Conservation (phyloP, 495 filamentous ascomycete genomes). For the Neurospora sp. region DNA sequence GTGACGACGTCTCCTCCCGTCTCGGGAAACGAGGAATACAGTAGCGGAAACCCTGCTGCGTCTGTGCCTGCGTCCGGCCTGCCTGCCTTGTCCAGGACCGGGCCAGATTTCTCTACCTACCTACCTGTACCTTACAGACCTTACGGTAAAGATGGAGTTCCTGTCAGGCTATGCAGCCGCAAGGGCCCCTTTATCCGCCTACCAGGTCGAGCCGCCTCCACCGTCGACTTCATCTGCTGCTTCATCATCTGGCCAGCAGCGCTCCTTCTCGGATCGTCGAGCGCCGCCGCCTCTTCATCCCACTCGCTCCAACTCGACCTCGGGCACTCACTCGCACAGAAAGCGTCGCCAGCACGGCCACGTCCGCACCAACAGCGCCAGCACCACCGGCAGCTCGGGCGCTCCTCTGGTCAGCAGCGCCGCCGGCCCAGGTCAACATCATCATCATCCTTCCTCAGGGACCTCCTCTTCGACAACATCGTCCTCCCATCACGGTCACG, state of each 20-base stretch:
- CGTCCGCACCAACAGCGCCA: slow-evolving; percentile 22
- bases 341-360: slow-evolving; percentile 17
- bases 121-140: neutral
- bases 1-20: neutral
- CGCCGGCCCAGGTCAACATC: neutral
- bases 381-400: slow-evolving; percentile 21
- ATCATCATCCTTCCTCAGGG: neutral
- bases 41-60: neutral
- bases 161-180: slow-evolving; percentile 24
- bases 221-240: slow-evolving; percentile 1
- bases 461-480: slow-evolving; percentile 6
- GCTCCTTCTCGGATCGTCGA: neutral
- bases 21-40: neutral
- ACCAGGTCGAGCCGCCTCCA: slow-evolving; percentile 21
- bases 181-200: slow-evolving; percentile 25
- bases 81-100: neutral
- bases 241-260: neutral
- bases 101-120: neutral
- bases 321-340: slow-evolving; percentile 14
- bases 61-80: neutral
- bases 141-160: slow-evolving; percentile 20
- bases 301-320: slow-evolving; percentile 26
- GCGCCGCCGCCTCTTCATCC: slow-evolving; percentile 1
- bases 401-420: slow-evolving; percentile 5
- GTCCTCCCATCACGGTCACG: neutral